Base-by-base conservation (phyloP, 2,329 filamentous ascomycete genomes). In the Colletotrichum sojae region DNA sequence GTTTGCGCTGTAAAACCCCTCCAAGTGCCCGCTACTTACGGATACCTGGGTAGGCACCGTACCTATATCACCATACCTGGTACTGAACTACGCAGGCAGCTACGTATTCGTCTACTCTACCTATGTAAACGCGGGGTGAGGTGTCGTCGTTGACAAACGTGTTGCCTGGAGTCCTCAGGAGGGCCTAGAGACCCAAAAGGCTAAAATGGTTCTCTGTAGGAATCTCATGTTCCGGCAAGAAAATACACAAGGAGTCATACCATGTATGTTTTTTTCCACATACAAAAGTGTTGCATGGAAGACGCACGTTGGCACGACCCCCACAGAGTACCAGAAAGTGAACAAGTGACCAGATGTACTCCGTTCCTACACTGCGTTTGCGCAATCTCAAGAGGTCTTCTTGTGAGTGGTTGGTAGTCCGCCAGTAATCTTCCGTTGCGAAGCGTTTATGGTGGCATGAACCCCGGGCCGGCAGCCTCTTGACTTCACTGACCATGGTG, bases 391-490 rank as follows among this genome's bases (percentile, higher is more conserved):
- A 36, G 18, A 16, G 22, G 22, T 40, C 40, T 27, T 65, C 27
- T 49, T 15, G 27, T 48, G 20, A 59, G 48, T 65, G 61, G 61
- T 39, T 46, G 40, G 48, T 2, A 12, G 18, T 20, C 61, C 22
- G 55, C 49, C 49, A 66, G 55, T 63, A 43, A 48, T 52, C 51
- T 40, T 51, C 18, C 39, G 40, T 20, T n/a, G 46, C 43, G 43
- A 66, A 51, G 40, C 45, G 52, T 62, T 60, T 60, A 55, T 69
- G 66, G 66, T 68, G 62, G 54, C 46, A 69, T 66, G 62, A 55
- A 66, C 60, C 45, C 31, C 61, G 31, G 31, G 31, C 31, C 31
- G 61, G 46, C 59, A 57, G 27, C 48, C 22, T 65, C 48, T 54
- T n/a, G 20, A 60, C 31, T 40, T 52, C 51, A 59, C 8, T 15